Percentiles rank a stretch among this genome's conserved stretches.
Evolutionary conservation across 2,329 filamentous ascomycete genomes (phyloP).

Genomic region (Pseudogymnoascus sp.): DNA sequence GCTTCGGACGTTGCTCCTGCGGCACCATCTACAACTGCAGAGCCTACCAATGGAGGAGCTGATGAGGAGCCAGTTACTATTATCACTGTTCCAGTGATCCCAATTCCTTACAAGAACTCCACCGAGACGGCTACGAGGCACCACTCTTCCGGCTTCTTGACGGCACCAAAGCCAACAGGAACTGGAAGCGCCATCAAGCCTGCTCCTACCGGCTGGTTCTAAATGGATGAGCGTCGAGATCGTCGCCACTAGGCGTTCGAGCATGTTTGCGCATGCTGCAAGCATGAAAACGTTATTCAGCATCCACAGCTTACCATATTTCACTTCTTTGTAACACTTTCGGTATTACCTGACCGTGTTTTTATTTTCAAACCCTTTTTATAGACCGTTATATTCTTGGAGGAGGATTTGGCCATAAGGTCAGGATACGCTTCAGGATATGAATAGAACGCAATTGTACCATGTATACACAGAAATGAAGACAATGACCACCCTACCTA

Average conservation of each 20-base stretch:
- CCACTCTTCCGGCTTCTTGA: background rate
- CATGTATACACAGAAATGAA: slow-evolving; percentile 6
- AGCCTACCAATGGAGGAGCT: background rate
- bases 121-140: background rate
- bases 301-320: background rate
- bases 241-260: background rate
- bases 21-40: background rate
- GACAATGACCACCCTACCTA: background rate
- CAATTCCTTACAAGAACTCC: slow-evolving; percentile 1
- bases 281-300: background rate
- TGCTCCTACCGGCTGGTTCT: background rate
- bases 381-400: slow-evolving; percentile 2
- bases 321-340: slow-evolving; percentile 6
- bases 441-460: slow-evolving; percentile 6
- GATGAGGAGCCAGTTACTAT: background rate
- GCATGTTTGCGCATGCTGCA: background rate
- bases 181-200: background rate
- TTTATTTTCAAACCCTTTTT: background rate
- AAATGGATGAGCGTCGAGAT: background rate
- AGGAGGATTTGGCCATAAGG: background rate
- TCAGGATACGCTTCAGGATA: background rate
- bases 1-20: background rate
- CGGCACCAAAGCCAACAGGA: background rate
- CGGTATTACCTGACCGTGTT: background rate
- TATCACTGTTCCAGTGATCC: background rate